phyloP scores from a whole-genome alignment of 306 rosid genomes.

The Medicago lupulina region DNA sequence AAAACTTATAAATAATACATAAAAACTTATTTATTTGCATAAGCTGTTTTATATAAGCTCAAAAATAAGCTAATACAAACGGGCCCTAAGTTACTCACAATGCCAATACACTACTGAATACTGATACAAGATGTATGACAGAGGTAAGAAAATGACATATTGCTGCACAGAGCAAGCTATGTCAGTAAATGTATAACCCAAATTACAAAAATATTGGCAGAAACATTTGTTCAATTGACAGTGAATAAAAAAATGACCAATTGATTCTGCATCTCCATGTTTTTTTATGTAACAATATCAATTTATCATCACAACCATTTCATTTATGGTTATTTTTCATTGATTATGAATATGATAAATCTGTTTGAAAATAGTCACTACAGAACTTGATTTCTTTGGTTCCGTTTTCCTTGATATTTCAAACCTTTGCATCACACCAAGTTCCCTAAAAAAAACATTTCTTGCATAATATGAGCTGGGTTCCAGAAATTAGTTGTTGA shows the following conservation, averaged over 20 bases:
- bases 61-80: too few relatives aligned
- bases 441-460: conserved; percentile 15
- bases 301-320: neutral
- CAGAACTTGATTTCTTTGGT: conserved; percentile 22
- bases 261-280: conserved; percentile 8
- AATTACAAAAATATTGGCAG: neutral
- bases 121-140: conserved; percentile 14
- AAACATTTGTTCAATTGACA: conserved; percentile 21
- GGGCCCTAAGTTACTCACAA: conserved; percentile 25
- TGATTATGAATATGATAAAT: conserved; percentile 25
- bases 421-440: conserved; percentile 11
- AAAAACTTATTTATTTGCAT: too few relatives aligned
- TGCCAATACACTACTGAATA: neutral
- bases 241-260: conserved; percentile 20
- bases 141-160: neutral
- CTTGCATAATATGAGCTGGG: conserved; percentile 28
- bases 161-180: conserved; percentile 5
- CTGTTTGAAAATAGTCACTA: conserved; percentile 7
- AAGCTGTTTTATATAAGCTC: too few relatives aligned
- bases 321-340: neutral
- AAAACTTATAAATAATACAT: too few relatives aligned
- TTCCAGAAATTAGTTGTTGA: conserved; percentile 31
- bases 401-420: conserved; percentile 25
- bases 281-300: conserved; percentile 18
- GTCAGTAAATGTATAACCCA: conserved; percentile 9